A percentile compares a stretch with the other conserved stretches of the same genome.
Conservation (phyloP, 1,284 basidiomycete genomes). For the Austroboletus olivaceoglutinosus region DNA sequence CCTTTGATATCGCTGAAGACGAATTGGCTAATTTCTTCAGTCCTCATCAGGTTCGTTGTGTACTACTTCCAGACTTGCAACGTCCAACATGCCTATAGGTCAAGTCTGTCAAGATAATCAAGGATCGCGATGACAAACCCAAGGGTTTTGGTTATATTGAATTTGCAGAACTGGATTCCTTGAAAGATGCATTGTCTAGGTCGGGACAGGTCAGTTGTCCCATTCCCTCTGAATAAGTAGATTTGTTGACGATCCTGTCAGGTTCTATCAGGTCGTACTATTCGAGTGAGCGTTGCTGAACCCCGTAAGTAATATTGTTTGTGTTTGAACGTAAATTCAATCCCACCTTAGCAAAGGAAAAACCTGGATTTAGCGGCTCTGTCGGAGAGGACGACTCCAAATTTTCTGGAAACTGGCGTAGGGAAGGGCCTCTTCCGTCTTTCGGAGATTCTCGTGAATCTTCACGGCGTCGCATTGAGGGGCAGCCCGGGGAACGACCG, state of each 20-base stretch:
- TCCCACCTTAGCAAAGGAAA: constrained; percentile 65
- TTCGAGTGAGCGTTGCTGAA: constrained; percentile 94
- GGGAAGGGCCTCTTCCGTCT: constrained; percentile 84
- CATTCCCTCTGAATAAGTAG: constrained; percentile 1
- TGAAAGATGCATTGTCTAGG: constrained; percentile 79
- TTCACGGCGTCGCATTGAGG: constrained; percentile 64
- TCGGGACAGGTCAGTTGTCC: constrained; percentile 46
- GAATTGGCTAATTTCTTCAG: constrained; percentile 85
- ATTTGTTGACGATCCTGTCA: constrained; percentile 30
- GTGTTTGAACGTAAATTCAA: constrained; percentile 5
- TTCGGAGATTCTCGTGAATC: constrained; percentile 51
- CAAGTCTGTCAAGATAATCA: constrained; percentile 90
- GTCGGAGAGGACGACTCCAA: constrained; percentile 64
- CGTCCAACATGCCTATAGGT: constrained; percentile 44
- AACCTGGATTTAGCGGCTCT: constrained; percentile 49
- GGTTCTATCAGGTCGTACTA: constrained; percentile 74
- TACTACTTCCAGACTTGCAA: not conserved
- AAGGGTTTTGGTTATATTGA: constrained; percentile 99
- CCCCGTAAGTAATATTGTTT: constrained; percentile 63
- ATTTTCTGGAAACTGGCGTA: constrained; percentile 81
- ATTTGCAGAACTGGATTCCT: constrained; percentile 78
- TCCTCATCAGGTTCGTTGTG: constrained; percentile 52
- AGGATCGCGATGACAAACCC: constrained; percentile 86
- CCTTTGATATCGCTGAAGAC: constrained; percentile 86
- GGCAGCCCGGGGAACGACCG: constrained; percentile 44